Conservation (phyloP, 805 yeast genomes). For the Wickerhamomyces chambardii region DNA sequence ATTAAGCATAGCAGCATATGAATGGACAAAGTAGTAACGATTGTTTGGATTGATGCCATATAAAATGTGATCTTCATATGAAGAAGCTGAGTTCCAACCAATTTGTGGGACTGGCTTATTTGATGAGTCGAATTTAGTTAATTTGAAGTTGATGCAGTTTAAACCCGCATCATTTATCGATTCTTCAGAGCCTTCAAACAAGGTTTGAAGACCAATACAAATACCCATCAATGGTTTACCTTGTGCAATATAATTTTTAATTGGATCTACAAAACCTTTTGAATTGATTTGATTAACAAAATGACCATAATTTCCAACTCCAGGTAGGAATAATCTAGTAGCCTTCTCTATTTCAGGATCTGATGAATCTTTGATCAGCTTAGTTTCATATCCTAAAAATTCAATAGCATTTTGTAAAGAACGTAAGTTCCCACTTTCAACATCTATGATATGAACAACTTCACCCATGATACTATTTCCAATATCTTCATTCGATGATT, state of each 20-base stretch:
- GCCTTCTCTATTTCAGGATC: conserved; percentile 46
- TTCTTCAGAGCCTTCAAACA: conserved; percentile 72
- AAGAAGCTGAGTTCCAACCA: conserved; percentile 74
- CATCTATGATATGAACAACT: conserved; percentile 66
- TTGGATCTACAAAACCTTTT: conserved; percentile 57
- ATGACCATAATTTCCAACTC: conserved; percentile 97
- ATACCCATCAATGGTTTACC: conserved; percentile 93
- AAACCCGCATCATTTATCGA: conserved; percentile 55
- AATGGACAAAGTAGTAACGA: conserved; percentile 92
- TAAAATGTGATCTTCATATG: conserved; percentile 22
- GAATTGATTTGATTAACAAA: conserved; percentile 63
- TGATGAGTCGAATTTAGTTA: conserved; percentile 51
- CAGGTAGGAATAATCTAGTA: conserved; percentile 69
- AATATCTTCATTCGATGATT: no score
- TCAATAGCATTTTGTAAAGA: conserved; percentile 85
- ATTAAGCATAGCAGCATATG: conserved; percentile 71
- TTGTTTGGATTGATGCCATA: conserved; percentile 58
- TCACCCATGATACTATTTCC: not conserved
- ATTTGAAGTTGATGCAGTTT: conserved; percentile 39
- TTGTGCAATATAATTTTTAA: conserved; percentile 55
- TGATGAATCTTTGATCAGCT: conserved; percentile 46
- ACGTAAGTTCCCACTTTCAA: conserved; percentile 89
- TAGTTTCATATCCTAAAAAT: conserved; percentile 61
- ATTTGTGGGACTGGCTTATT: conserved; percentile 89
- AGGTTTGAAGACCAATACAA: conserved; percentile 91